phyloP scores from a whole-genome alignment of 257 asterid genomes.

The Solanum sejunctum region DNA sequence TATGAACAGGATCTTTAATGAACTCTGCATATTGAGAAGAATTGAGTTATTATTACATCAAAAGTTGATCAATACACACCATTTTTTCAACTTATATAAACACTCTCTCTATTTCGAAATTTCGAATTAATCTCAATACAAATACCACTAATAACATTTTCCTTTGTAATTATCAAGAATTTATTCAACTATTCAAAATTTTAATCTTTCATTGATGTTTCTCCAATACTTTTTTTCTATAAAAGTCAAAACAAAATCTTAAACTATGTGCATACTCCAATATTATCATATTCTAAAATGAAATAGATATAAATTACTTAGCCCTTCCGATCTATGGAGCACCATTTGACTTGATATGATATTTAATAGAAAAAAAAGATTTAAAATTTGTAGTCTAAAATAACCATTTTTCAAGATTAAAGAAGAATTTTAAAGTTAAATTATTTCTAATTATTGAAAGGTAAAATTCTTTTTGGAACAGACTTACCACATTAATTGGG shows the following conservation, averaged over 20 bases:
- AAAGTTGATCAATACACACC: not conserved
- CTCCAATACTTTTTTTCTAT: not conserved
- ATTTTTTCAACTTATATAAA: not conserved
- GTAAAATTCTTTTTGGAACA: no score
- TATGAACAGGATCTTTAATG: constrained; percentile 31
- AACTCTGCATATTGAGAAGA: constrained; percentile 21
- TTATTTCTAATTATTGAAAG: no score
- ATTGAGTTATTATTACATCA: not conserved
- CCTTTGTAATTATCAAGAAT: not conserved
- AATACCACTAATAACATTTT: not conserved
- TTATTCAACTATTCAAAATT: not conserved
- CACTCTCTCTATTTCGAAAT: not conserved
- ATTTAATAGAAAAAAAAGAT: not conserved
- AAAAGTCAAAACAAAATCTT: not conserved
- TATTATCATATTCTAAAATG: no score
- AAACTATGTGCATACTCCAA: not conserved
- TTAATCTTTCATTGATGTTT: not conserved
- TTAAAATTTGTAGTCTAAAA: not conserved
- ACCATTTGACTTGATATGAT: not conserved
- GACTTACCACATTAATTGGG: not conserved
- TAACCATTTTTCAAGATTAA: not conserved
- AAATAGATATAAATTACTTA: not conserved
- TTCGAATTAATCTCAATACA: not conserved
- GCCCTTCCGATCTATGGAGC: not conserved
- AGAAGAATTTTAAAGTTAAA: not conserved